Conservation (phyloP, 306 rosid species). For the Luffa aegyptiaca region DNA sequence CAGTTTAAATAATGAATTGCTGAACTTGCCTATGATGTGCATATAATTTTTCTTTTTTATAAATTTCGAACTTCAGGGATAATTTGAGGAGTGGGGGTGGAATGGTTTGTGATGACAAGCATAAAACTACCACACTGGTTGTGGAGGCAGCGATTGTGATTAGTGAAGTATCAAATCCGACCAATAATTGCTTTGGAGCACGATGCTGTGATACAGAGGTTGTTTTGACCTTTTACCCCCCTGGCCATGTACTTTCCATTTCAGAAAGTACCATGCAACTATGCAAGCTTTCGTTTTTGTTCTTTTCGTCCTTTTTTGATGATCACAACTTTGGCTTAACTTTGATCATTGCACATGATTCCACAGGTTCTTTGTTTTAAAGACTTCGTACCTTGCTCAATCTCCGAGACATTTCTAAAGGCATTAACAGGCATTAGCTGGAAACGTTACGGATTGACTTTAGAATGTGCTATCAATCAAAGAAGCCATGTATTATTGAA, state of each 20-base stretch:
- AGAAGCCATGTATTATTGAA: slow-evolving; percentile 44
- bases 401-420: slow-evolving; percentile 47
- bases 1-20: neutral
- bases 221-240: slow-evolving; percentile 10
- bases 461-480: slow-evolving; percentile 36
- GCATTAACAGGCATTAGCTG: slow-evolving; percentile 58
- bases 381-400: slow-evolving; percentile 48
- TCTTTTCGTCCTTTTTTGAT: neutral
- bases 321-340: slow-evolving; percentile 6
- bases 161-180: slow-evolving; percentile 43
- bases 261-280: neutral
- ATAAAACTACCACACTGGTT: slow-evolving; percentile 28
- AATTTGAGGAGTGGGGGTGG: slow-evolving; percentile 74
- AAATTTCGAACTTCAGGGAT: slow-evolving; percentile 35
- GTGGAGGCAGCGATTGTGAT: slow-evolving; percentile 63
- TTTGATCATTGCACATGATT: slow-evolving; percentile 13
- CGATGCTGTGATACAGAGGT: slow-evolving; percentile 56
- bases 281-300: neutral
- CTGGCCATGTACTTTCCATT: neutral
- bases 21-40: neutral
- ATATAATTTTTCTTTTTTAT: neutral
- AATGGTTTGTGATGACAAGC: slow-evolving; percentile 34
- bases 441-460: slow-evolving; percentile 66
- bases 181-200: slow-evolving; percentile 35
- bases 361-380: slow-evolving; percentile 63